Conservation (phyloP, 331 rosid species). For the Stylosanthes scabra region DNA sequence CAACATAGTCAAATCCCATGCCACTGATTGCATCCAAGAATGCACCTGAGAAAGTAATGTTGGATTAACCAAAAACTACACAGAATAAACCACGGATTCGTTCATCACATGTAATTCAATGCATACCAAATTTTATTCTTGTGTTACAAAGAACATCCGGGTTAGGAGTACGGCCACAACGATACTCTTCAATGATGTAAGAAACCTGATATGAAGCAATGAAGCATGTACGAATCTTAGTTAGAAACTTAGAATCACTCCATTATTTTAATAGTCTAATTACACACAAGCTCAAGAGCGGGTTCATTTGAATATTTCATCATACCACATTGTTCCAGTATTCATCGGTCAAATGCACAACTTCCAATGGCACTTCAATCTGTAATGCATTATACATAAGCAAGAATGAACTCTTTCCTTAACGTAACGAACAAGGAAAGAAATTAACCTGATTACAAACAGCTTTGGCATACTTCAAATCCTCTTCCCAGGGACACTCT, state of each 20-base stretch:
- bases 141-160: slow-evolving; percentile 97
- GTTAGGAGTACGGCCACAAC: slow-evolving; percentile 93
- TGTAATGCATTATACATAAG: slow-evolving; percentile 39
- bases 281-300: slow-evolving; percentile 6
- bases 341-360: slow-evolving; percentile 93
- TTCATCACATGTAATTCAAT: neutral
- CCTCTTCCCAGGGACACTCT: slow-evolving; percentile 97
- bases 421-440: slow-evolving; percentile 12
- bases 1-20: slow-evolving; percentile 87
- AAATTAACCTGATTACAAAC: slow-evolving; percentile 76
- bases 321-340: slow-evolving; percentile 94
- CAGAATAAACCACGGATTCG: slow-evolving; percentile 14
- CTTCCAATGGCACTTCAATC: slow-evolving; percentile 85
- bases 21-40: slow-evolving; percentile 85
- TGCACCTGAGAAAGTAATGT: slow-evolving; percentile 61
- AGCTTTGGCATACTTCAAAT: slow-evolving; percentile 83
- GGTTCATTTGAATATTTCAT: neutral
- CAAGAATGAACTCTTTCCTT: neutral
- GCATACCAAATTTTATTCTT: slow-evolving; percentile 87
- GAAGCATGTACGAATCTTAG: no score
- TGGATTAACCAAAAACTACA: neutral
- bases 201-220: no score
- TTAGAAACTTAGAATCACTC: slow-evolving; percentile 27
- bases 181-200: slow-evolving; percentile 85
- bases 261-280: neutral